Evolutionary conservation across 805 yeast genomes (phyloP), one percentile per base, ranked within the genome.

Genomic region (Tetrapisispora phaffii): DNA sequence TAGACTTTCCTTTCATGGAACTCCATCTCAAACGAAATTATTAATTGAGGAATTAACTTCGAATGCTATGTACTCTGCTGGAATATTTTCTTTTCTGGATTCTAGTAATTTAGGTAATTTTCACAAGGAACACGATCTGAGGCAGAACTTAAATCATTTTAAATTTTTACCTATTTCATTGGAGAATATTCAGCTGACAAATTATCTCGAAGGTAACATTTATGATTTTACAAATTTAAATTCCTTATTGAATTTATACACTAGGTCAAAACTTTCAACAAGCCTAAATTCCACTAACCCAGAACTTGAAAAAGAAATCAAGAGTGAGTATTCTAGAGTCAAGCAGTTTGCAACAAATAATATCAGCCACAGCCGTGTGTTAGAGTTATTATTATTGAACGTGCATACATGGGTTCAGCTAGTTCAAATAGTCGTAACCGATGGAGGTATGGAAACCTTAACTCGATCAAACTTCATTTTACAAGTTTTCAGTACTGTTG

Each of bases 321-420:
- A 5, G 8, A 19, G 8, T n/a, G 45, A 43, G 24, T 12, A 17
- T 2, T 8, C 17, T 35, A n/a, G 24, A 4, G 37, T 47, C 1
- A 51, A 45, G 20, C 13, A 16, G 4, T 70, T 71, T 44, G 54
- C 80, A 26, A 65, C 69, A 0, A 74, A 74, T 51, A 68, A 70
- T 21, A 54, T 76, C 13, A 64, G 76, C n/a, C 68, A 67, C 35
- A 68, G 69, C 37, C 69, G 70, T 34, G 72, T 78, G 52, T 72
- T 72, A 48, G 60, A 70, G 1, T 67, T 70, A 8, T 93, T 83
- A 49, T 65, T 82, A 39, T 65, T 73, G 13, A 77, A 82, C 46
- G 65, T 90, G 24, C 86, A 81, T 56, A 76, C 94, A 0, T 90
- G 97, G 97, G 80, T 81, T 20, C 82, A 80, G 52, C 62, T 89